A percentile compares a stretch with the other conserved stretches of the same genome.
Evolutionary conservation across 345 rosid species (phyloP).

Genomic region (Linum trigynum): DNA sequence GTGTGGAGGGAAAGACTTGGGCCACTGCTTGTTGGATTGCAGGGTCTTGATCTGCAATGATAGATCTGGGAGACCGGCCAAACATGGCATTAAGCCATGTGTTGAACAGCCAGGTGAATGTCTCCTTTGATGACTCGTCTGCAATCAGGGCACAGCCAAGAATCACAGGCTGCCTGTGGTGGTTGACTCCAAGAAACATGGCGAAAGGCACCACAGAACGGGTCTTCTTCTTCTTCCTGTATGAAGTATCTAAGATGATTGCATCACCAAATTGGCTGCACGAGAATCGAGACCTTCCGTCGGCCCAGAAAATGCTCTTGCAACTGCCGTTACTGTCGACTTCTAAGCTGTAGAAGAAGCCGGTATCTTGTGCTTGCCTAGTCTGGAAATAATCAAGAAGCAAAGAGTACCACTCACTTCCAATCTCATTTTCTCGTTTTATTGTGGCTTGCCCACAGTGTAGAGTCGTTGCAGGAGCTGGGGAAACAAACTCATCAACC

Average conservation of each 20-base stretch:
- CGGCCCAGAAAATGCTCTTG: conserved; percentile 80
- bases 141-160: conserved; percentile 81
- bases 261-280: conserved; percentile 84
- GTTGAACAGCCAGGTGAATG: conserved; percentile 65
- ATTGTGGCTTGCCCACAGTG: conserved; percentile 23
- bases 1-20: conserved; percentile 61
- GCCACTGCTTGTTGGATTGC: conserved; percentile 63
- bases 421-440: conserved; percentile 40
- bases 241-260: conserved; percentile 63
- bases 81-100: conserved; percentile 85
- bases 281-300: conserved; percentile 78
- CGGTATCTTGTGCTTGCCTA: conserved; percentile 71
- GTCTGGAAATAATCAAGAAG: conserved; percentile 69
- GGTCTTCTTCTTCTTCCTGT: conserved; percentile 46
- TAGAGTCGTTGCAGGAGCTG: conserved; percentile 33
- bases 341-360: conserved; percentile 70
- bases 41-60: conserved; percentile 76
- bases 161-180: conserved; percentile 80
- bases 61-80: conserved; percentile 54
- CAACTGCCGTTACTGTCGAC: conserved; percentile 43
- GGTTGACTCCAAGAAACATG: conserved; percentile 72
- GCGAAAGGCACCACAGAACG: conserved; percentile 51
- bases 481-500: conserved; percentile 38
- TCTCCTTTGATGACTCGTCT: conserved; percentile 50
- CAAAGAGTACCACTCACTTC: conserved; percentile 59